phyloP scores from a whole-genome alignment of 1,139 yeast genomes.

The Debaryomyces coudertii region DNA sequence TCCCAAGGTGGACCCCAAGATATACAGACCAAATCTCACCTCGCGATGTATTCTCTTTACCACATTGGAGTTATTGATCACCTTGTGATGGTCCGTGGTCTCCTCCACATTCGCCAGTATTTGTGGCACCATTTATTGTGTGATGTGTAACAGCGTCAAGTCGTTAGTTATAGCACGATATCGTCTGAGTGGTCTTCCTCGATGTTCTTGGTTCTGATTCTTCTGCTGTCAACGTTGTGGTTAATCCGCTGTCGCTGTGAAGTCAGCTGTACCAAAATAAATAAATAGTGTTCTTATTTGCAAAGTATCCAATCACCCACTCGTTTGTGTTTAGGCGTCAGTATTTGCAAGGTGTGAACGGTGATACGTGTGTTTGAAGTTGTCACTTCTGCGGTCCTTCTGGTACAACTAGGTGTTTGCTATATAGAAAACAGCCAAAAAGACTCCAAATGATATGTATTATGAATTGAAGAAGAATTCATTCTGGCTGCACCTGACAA shows the following conservation, averaged over 20 bases:
- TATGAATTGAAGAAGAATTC: not conserved
- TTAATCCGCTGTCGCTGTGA: not conserved
- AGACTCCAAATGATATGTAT: not conserved
- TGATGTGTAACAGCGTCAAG: constrained; percentile 15
- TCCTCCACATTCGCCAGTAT: constrained; percentile 1
- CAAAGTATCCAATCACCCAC: not conserved
- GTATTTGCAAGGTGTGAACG: not conserved
- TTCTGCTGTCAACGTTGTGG: not conserved
- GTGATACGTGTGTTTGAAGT: not conserved
- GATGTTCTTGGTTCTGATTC: not conserved
- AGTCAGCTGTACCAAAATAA: not conserved
- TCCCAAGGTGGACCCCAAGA: constrained; percentile 92
- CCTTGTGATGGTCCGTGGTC: constrained; percentile 1
- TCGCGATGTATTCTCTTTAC: constrained; percentile 49
- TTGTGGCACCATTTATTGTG: not conserved
- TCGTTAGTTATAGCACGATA: constrained; percentile 7
- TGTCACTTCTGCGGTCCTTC: not conserved
- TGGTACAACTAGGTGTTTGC: not conserved
- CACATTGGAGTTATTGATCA: constrained; percentile 9
- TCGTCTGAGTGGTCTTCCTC: not conserved
- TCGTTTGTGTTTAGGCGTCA: not conserved
- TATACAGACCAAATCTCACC: constrained; percentile 82
- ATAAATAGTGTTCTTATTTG: constrained; percentile 1
- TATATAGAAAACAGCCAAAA: not conserved
- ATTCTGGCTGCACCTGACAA: constrained; percentile 7